Conservation (phyloP, 225 moss, liverwort and hornwort genomes). For the Takakia lepidozioides region DNA sequence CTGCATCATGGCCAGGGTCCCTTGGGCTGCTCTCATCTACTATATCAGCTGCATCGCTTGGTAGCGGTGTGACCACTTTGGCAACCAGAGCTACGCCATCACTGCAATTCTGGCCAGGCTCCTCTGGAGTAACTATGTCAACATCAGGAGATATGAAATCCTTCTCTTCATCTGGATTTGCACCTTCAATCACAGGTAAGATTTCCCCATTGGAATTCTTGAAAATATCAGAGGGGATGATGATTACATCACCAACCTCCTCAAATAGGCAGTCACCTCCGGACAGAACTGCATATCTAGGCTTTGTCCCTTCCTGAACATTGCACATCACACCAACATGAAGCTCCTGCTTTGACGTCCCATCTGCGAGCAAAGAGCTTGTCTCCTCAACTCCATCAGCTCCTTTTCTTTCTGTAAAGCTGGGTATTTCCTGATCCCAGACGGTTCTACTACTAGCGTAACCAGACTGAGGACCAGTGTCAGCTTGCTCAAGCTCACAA, state of each 20-base stretch:
- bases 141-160: too few relatives aligned
- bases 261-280: not conserved
- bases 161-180: too few relatives aligned
- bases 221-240: not conserved
- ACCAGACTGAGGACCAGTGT: not conserved
- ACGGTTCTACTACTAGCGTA: too few relatives aligned
- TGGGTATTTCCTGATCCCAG: not conserved
- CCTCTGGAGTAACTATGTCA: not conserved
- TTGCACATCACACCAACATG: too few relatives aligned
- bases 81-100: too few relatives aligned
- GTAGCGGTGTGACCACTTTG: too few relatives aligned
- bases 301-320: not conserved
- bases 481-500: not conserved
- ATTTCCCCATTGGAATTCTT: constrained; percentile 1
- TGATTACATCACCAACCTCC: not conserved
- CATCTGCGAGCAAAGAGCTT: too few relatives aligned
- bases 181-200: not conserved
- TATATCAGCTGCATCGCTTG: too few relatives aligned
- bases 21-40: too few relatives aligned
- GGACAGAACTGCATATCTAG: not conserved
- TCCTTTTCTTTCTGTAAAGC: not conserved
- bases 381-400: not conserved
- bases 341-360: too few relatives aligned
- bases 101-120: constrained; percentile 1
- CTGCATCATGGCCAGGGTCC: too few relatives aligned